Base-by-base conservation (phyloP, 2,329 filamentous ascomycete species). In the Polychaeton citri region DNA sequence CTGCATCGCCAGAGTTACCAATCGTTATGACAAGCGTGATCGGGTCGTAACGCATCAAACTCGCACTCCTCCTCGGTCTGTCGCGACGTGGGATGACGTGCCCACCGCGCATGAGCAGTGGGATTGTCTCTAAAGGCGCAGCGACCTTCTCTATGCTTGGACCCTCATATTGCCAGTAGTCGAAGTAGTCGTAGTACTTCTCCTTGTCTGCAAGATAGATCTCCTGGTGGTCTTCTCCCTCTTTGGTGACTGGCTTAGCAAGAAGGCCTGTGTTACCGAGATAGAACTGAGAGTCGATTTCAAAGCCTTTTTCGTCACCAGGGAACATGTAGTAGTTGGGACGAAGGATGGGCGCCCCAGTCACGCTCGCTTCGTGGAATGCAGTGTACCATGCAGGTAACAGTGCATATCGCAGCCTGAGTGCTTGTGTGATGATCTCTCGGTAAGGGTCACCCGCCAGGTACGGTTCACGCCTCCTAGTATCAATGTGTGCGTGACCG, bases 341-440 rank as follows among this genome's bases (percentile, higher is more conserved):
- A 35, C 84, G 75, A 37, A 98, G 68, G 48, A 98, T 88, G 0
- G 90, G 90, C 37, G 78, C 81, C 28, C 87, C 88, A 33, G 83
- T 76, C 12, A 76, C 69, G 48, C 83, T 80, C 9, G 90, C 85
- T 52, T 92, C 77, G 54, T 88, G 85, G 69, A 98, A 98, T 6
- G 88, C 86, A 2, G 88, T 96, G 60, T 98, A 98, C 87, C 87
- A 96, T 1, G 83, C 76, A 19, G 90, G 90, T 28, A 98, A 71
- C 21, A 98, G 71, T 43, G 80, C 76, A 61, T 98, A 98, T 34
- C 90, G 76, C 30, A 98, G 71, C 21, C 87, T 80, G 30, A 98
- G 68, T 2, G 90, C 87, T 41, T 88, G 76, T 0, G 85, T 84
- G 51, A 94, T 83, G 56, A 95, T 92, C 35, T 72, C 71, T 3